These are phyloP conservation scores for Hypoxylon sp. DNA, from an alignment of 2,329 filamentous ascomycete genomes.

Conservation along the genomic window DNA sequence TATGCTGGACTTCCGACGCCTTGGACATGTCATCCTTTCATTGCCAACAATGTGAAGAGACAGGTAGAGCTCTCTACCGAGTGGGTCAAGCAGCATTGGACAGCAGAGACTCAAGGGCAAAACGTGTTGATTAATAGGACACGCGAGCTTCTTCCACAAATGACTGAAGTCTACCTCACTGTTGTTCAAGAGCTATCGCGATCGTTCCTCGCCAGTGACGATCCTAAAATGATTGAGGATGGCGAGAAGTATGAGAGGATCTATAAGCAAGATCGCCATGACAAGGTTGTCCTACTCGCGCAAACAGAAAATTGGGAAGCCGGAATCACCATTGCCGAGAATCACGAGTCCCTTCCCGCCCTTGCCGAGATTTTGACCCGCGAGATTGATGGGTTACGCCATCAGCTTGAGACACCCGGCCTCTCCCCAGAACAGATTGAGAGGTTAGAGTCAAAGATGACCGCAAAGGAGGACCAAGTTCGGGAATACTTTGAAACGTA, in stretches of 20 bases:
- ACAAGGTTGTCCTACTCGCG: slow-evolving; percentile 68
- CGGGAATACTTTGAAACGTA: slow-evolving; percentile 73
- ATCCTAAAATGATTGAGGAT: slow-evolving; percentile 60
- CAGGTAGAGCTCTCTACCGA: slow-evolving; percentile 71
- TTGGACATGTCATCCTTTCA: slow-evolving; percentile 83
- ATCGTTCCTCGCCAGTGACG: slow-evolving; percentile 64
- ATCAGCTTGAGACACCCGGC: slow-evolving; percentile 55
- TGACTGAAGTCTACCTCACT: slow-evolving; percentile 70
- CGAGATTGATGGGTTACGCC: slow-evolving; percentile 63
- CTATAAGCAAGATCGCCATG: slow-evolving; percentile 66
- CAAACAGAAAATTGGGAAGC: slow-evolving; percentile 71
- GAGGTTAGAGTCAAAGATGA: slow-evolving; percentile 61
- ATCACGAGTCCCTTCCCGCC: slow-evolving; percentile 68
- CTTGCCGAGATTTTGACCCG: slow-evolving; percentile 70
- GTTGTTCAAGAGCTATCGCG: slow-evolving; percentile 68
- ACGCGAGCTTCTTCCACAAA: slow-evolving; percentile 63
- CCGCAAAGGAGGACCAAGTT: slow-evolving; percentile 65
- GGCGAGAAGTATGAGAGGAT: slow-evolving; percentile 64
- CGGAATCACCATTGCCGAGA: slow-evolving; percentile 71
- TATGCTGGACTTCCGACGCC: slow-evolving; percentile 82
- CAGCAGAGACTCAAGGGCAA: slow-evolving; percentile 53
- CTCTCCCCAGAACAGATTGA: slow-evolving; percentile 55
- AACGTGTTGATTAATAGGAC: slow-evolving; percentile 61
- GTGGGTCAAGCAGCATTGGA: slow-evolving; percentile 67
- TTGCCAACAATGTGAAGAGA: slow-evolving; percentile 74